Evolutionary conservation across 164 flowering plant species (phyloP), one percentile per base, ranked within the genome.

Genomic region (Brasenia schreberi): DNA sequence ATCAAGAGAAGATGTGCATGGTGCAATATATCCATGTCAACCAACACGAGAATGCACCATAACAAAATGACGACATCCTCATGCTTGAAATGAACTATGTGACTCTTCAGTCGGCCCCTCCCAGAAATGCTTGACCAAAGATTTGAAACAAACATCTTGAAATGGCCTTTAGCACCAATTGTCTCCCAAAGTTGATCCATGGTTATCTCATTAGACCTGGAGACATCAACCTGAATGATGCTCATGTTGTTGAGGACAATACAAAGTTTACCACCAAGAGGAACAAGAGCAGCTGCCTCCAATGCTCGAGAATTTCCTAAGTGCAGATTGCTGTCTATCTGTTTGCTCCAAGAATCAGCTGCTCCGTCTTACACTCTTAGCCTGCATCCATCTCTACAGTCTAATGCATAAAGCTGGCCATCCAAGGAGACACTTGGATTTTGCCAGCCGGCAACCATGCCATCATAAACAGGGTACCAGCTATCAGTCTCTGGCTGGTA

Each of bases 401-500:
- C 95, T 74, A 85, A 72, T n/a, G 89, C 89, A 77, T 85, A 90
- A 18, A 90, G 86, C 70, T 78, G 72, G 18, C 87, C 87, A 58
- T 85, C 77, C 39, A 88, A 14, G 27, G 86, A 68, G 45, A 82
- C 73, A 66, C 90, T 77, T 0, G 95, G 94, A 72, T 85, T 86
- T 64, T 87, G 77, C 94, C 97, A 88, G 19, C 97, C 92, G 42
- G 87, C 71, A 64, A 88, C 85, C 97, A 88, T 85, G 56, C 94
- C 92, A 69, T 86, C 81, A 72, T 83, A 82, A 14, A 85, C 88
- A 1, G 87, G 80, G 75, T 61, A 70, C 97, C 97, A 90, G 63
- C 71, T 80, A 60, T 87, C 77, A 19, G 70, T 82, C 66, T 86
- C 92, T 0, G 97, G 92, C 12, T 75, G 74, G 63, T 89, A 89